Base-by-base conservation (phyloP, 768 basidiomycete species). In the Rhodocollybia butyracea region DNA sequence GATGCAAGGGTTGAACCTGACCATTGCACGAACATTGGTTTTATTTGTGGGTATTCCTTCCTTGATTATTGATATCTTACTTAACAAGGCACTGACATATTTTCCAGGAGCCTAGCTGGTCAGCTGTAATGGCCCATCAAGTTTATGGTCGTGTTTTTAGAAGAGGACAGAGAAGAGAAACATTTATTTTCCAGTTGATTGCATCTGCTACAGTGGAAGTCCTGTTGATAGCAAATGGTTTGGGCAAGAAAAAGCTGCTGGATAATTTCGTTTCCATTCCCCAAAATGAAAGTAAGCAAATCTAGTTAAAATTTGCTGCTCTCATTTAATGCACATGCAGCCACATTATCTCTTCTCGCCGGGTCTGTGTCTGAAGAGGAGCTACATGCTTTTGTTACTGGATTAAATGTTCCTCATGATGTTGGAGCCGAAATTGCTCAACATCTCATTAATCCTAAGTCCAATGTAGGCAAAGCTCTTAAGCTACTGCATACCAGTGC, bases 1-100 rank as follows among this genome's bases (percentile, higher is more conserved):
- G 5, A 19, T 11, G 36, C n/a, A 17, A 22, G 55, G 55, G 21
- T 39, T 56, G 5, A 56, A 56, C 24, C 48, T 56, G 13, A 56
- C 55, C 32, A 22, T 24, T 46, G 55, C 55, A 11, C 26, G 26
- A 7, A 32, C 34, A 3, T 22, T 56, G 32, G 21, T 56, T 6
- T 36, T 51, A 15, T 42, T n/a, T 17, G 55, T 56, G n/a, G 21
- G 39, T 40, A 5, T 17, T 6, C 6, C 15, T n/a, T 17, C 34
- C 15, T n/a, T 17, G 10, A 17, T 19, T 5, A 6, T n/a, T 40
- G 21, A 13, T 6, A 5, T 5, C 8, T 17, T 5, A 5, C 8
- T 17, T 5, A n/a, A 40, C 7, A 17, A 6, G 15, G 5, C 39
- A n/a, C 17, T 19, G 6, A 5, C 21, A 5, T 17, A n/a, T 40